Conservation (phyloP, 169 alveolate species). For the Babesia ovis region DNA sequence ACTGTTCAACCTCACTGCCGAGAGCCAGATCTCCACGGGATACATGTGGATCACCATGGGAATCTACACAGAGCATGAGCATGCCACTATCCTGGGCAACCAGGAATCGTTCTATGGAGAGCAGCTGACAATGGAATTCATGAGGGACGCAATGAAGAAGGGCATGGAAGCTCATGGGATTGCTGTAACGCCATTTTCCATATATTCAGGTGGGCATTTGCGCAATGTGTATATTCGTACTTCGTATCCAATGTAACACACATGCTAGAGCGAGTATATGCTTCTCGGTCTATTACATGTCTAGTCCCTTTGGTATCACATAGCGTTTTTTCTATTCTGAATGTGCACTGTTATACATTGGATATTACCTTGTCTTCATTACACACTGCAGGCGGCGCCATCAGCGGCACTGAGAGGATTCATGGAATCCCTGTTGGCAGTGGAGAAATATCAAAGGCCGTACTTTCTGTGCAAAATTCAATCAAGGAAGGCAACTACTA, state of each 20-base stretch:
- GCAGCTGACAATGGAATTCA: conserved; percentile 27
- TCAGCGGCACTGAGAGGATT: neutral
- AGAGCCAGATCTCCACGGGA: conserved; percentile 64
- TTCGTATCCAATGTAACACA: too few species aligned
- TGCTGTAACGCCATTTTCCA: neutral
- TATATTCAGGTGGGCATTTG: neutral
- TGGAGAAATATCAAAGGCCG: conserved; percentile 8
- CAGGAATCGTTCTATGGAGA: conserved; percentile 8
- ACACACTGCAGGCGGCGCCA: neutral
- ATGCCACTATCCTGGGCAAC: neutral
- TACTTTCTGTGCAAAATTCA: conserved; percentile 10
- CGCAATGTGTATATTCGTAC: too few species aligned
- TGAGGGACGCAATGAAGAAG: neutral
- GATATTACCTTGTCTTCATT: neutral
- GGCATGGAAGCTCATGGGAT: conserved; percentile 12
- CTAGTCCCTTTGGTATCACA: too few species aligned
- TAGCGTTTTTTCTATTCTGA: too few species aligned
- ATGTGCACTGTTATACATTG: too few species aligned
- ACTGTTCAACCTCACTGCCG: conserved; percentile 14
- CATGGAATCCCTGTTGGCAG: neutral
- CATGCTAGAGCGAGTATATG: too few species aligned
- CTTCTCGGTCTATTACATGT: too few species aligned
- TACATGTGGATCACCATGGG: conserved; percentile 49
- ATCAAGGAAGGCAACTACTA: conserved; percentile 38
- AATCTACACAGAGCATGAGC: conserved; percentile 10